Evolutionary conservation across 148 eudicot genomes (phyloP).

Genomic region (Cornus controversa): DNA sequence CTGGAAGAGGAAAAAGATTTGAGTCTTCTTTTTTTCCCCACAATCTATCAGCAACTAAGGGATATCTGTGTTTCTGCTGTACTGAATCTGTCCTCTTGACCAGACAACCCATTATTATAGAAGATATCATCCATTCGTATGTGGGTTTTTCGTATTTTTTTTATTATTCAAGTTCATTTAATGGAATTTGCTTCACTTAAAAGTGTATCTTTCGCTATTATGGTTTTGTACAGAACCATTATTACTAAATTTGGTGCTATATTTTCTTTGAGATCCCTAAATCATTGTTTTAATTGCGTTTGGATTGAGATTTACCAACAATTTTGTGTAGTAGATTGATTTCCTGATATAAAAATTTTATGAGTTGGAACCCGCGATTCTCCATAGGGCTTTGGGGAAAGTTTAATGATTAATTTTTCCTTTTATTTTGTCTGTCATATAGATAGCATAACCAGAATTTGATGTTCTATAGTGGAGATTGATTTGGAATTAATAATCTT

Average conservation of each 20-base stretch:
- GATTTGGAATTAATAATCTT: background rate
- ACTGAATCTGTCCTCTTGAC: background rate
- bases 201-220: background rate
- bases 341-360: background rate
- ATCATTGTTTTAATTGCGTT: background rate
- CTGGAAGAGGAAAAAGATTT: too few species aligned
- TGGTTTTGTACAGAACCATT: background rate
- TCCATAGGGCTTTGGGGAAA: background rate
- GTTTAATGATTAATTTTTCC: background rate
- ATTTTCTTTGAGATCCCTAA: background rate
- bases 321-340: background rate
- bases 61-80: background rate
- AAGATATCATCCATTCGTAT: background rate
- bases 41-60: background rate
- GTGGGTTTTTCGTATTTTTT: too few species aligned
- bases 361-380: too few species aligned
- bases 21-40: background rate
- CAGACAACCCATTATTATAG: background rate
- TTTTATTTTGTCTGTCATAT: background rate
- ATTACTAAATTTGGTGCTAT: background rate
- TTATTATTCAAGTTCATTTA: background rate
- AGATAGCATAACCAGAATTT: background rate
- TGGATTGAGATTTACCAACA: background rate
- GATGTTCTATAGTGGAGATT: background rate
- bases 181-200: background rate